Percentiles rank a stretch among this genome's conserved stretches.
Conservation (phyloP, 2,329 filamentous ascomycete genomes). For the Aureobasidium uvarum region DNA sequence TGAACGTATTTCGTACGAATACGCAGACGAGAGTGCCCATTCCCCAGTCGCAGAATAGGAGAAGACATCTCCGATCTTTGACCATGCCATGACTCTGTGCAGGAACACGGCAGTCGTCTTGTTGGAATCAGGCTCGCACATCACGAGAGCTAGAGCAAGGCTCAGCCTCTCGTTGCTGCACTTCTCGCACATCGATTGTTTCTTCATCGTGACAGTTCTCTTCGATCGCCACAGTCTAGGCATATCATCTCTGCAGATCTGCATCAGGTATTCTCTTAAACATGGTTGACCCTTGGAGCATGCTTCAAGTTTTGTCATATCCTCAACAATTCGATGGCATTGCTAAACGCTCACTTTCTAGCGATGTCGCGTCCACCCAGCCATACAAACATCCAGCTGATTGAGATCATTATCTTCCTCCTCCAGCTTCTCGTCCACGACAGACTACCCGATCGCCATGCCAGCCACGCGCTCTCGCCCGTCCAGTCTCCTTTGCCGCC, state of each 20-base stretch:
- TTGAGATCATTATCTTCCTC: conserved; percentile 36
- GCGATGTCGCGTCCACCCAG: conserved; percentile 36
- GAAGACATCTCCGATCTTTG: background rate
- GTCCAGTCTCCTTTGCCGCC: conserved; percentile 44
- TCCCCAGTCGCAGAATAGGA: background rate
- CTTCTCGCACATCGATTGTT: conserved; percentile 8
- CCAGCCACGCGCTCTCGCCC: conserved; percentile 45
- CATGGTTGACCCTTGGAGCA: background rate
- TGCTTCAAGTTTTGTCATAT: background rate
- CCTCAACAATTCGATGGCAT: background rate
- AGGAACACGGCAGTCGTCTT: background rate
- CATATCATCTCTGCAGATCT: conserved; percentile 1
- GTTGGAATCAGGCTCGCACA: background rate
- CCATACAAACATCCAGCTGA: conserved; percentile 35
- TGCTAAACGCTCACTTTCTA: conserved; percentile 29
- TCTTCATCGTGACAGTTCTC: conserved; percentile 11
- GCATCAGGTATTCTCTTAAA: background rate
- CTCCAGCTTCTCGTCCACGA: conserved; percentile 37
- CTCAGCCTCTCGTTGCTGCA: background rate
- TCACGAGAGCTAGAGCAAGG: background rate
- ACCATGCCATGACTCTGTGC: background rate
- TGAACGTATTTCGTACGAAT: background rate
- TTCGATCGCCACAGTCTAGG: background rate
- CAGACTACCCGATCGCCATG: conserved; percentile 43
- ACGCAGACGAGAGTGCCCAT: background rate